phyloP scores from a whole-genome alignment of 139 green algal species.

The Picochlorum sp. region DNA sequence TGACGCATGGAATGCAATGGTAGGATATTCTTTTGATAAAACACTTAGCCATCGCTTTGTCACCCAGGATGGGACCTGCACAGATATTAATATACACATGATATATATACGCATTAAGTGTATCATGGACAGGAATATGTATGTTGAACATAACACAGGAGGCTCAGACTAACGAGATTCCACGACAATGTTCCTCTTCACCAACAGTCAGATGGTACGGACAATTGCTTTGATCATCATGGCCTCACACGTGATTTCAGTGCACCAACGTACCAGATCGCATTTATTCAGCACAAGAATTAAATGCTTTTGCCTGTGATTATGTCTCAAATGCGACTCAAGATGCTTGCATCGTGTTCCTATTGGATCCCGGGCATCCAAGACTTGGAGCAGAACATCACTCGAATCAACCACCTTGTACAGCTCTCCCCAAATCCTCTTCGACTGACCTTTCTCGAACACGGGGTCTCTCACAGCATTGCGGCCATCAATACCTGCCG shows the following conservation, averaged over 20 bases:
- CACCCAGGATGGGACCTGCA: constrained; percentile 92
- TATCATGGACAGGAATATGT: background rate
- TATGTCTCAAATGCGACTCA: constrained; percentile 88
- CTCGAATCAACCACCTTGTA: constrained; percentile 81
- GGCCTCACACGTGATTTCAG: background rate
- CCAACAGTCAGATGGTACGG: constrained; percentile 46
- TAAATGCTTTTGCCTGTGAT: constrained; percentile 92
- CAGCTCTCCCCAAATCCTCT: constrained; percentile 98
- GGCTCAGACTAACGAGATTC: constrained; percentile 68
- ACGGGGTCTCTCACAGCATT: constrained; percentile 39
- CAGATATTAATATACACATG: background rate
- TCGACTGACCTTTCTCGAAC: constrained; percentile 93
- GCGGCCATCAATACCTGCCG: constrained; percentile 15
- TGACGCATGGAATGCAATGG: constrained; percentile 93
- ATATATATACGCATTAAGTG: background rate
- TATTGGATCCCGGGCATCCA: constrained; percentile 92
- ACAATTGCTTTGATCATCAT: constrained; percentile 40
- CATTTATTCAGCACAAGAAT: constrained; percentile 98
- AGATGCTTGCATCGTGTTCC: constrained; percentile 89
- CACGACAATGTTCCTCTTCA: constrained; percentile 26
- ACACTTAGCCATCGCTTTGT: constrained; percentile 90
- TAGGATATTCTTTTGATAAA: constrained; percentile 87
- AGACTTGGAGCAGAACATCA: constrained; percentile 56
- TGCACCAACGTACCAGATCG: constrained; percentile 60
- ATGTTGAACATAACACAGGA: constrained; percentile 1